A percentile compares a stretch with the other conserved stretches of the same genome.
These are phyloP conservation scores for Capsicum pubescens DNA, from an alignment of 257 asterid genomes.

Conservation along the genomic window DNA sequence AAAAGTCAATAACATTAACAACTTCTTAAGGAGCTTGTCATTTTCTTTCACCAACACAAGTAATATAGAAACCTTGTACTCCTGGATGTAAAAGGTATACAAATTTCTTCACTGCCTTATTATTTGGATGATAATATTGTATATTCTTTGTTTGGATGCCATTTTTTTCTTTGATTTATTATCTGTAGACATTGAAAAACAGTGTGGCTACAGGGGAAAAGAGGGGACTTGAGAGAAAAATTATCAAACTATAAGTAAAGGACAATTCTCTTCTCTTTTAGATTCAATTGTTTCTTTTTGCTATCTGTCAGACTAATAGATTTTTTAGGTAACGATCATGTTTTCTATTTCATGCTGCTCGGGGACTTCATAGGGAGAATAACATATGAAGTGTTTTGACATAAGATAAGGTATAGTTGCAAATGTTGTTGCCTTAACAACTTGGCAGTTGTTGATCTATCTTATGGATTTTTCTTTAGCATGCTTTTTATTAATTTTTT, in stretches of 20 bases:
- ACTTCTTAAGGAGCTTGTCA: slow-evolving; percentile 87
- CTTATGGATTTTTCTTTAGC: too few species aligned
- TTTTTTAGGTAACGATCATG: too few species aligned
- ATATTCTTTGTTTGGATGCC: slow-evolving; percentile 38
- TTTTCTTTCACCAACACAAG: slow-evolving; percentile 97
- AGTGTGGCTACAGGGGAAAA: not conserved
- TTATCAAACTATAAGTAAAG: not conserved
- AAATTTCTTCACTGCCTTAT: slow-evolving; percentile 85
- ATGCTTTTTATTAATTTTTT: too few species aligned
- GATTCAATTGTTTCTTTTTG: too few species aligned
- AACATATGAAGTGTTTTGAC: too few species aligned
- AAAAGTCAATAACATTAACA: slow-evolving; percentile 81
- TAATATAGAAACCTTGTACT: slow-evolving; percentile 88
- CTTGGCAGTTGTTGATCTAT: too few species aligned
- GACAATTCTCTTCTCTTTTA: too few species aligned
- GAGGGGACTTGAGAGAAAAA: not conserved
- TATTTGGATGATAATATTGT: slow-evolving; percentile 72
- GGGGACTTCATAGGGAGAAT: too few species aligned
- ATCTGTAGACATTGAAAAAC: slow-evolving; percentile 65
- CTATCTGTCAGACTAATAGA: too few species aligned
- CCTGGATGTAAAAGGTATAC: slow-evolving; percentile 81
- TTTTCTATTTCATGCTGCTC: too few species aligned
- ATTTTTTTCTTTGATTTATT: slow-evolving; percentile 47
- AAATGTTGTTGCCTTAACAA: too few species aligned
- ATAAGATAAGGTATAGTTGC: too few species aligned